These are phyloP conservation scores for Thamnidium elegans DNA, from an alignment of 192 early-diverging fungal species.

Conservation along the genomic window DNA sequence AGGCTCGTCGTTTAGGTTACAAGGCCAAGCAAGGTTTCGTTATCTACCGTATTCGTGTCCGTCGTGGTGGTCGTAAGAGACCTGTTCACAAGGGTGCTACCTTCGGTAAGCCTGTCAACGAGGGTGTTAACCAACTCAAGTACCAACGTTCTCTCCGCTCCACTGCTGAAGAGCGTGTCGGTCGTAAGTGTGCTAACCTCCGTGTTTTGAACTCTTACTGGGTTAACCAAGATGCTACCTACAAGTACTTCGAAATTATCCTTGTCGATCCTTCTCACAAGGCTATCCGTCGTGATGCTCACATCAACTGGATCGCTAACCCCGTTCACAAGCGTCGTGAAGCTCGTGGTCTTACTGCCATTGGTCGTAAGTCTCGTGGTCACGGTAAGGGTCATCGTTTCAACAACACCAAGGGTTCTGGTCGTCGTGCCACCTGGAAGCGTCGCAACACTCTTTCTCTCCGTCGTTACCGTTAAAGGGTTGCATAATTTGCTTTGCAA, in stretches of 20 bases:
- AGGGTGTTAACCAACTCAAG: constrained; percentile 99
- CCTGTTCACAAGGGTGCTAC: constrained; percentile 95
- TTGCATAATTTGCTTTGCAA: neutral
- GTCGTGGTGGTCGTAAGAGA: constrained; percentile 98
- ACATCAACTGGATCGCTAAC: constrained; percentile 99
- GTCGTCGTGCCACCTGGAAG: constrained; percentile 90
- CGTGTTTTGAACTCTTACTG: constrained; percentile 99
- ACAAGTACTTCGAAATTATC: constrained; percentile 99
- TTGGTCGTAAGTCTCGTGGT: constrained; percentile 96
- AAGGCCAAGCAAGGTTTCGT: constrained; percentile 99
- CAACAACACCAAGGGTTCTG: constrained; percentile 97
- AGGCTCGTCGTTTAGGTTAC: constrained; percentile 98
- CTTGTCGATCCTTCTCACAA: constrained; percentile 96
- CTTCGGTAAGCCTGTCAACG: constrained; percentile 95
- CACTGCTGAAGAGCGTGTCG: constrained; percentile 97
- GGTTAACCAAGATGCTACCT: constrained; percentile 99
- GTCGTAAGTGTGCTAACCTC: constrained; percentile 94
- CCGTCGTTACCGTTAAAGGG: constrained; percentile 84
- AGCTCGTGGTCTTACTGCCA: constrained; percentile 93
- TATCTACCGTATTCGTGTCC: constrained; percentile 97
- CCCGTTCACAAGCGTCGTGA: constrained; percentile 98
- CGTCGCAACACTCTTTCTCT: constrained; percentile 95
- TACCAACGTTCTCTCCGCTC: constrained; percentile 91
- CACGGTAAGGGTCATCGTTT: constrained; percentile 93
- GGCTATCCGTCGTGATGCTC: constrained; percentile 96